Conservation (phyloP, 805 yeast genomes). For the Myxozyma melibiosi region DNA sequence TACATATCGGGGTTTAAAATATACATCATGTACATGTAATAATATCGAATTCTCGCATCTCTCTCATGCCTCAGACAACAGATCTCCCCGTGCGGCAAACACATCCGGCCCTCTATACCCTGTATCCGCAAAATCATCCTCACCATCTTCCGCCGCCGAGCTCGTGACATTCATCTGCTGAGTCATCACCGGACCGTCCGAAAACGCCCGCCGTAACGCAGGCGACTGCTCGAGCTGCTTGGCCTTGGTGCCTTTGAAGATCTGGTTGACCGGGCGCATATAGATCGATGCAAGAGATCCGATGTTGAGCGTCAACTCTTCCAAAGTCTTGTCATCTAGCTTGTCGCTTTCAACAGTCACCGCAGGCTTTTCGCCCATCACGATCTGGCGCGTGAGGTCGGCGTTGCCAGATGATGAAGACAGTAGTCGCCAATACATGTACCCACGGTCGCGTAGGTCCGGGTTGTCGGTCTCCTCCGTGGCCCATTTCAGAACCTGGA, state of each 20-base stretch:
- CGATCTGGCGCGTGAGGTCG: constrained; percentile 53
- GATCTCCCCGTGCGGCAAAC: constrained; percentile 12
- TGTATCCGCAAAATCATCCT: background rate
- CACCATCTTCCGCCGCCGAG: background rate
- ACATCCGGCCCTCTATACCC: background rate
- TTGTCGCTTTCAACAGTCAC: constrained; percentile 69
- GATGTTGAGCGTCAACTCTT: constrained; percentile 78
- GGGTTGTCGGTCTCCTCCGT: constrained; percentile 80
- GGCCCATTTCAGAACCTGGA: constrained; percentile 62
- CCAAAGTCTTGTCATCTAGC: constrained; percentile 68
- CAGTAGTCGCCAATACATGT: constrained; percentile 79
- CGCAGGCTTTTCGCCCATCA: constrained; percentile 62
- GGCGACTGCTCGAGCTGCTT: constrained; percentile 26
- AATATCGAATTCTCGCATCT: background rate
- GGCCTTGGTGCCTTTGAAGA: constrained; percentile 25
- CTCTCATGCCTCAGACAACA: constrained; percentile 13
- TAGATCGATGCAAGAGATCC: constrained; percentile 85
- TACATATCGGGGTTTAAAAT: too few species aligned
- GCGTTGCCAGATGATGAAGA: constrained; percentile 51
- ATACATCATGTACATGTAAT: background rate
- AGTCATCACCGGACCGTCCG: constrained; percentile 1
- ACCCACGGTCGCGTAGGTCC: constrained; percentile 83
- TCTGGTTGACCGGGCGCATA: constrained; percentile 53
- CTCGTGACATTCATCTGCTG: constrained; percentile 7
- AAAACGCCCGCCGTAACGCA: constrained; percentile 21